Evolutionary conservation across 2,329 filamentous ascomycete species (phyloP), one percentile per base, ranked within the genome.

Genomic region (Apiospora phragmitis): DNA sequence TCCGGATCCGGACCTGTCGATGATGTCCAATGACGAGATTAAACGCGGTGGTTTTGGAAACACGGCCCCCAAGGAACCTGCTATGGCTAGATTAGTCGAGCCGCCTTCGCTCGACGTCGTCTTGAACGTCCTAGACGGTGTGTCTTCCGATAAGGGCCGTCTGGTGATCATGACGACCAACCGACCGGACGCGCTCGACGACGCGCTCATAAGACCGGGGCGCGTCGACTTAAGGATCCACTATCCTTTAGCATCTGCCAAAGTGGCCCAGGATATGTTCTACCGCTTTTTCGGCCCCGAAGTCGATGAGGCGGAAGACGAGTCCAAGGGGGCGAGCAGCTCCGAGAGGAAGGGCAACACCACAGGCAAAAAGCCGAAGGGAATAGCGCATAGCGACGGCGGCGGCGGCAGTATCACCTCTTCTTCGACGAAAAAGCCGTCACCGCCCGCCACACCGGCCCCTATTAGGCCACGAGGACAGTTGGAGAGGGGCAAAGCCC

Each of bases 111-210:
- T 97, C 77, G 97, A 95, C 0, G 95, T 95, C 0, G 84, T 98
- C 26, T 84, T 98, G 24, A 94, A 94, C 76, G 91, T 92, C 0
- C 81, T 94, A n/a, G 95, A 98, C 73, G 95, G 95, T 1, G 91
- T 97, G n/a, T 94, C 94, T 5, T 96, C 94, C 69, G 94, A 94
- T 16, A 95, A 98, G 80, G 94, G 97, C 83, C 89, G 95, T 68
- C 92, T 98, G 72, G 90, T 95, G 1, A 97, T 98, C 80, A 85
- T 96, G 74, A 98, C 95, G 1, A 96, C 94, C n/a, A 98, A 98
- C 78, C 93, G 97, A 77, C 90, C 97, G 47, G 94, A 97, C 73
- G 88, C 93, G 67, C 87, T 97, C 1, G 94, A 97, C 78, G 91
- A 93, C 73, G 95, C 95, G 1, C 83, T 98, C 43, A 93, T 98